Percentiles rank a stretch among this genome's conserved stretches.
Conservation (phyloP, 495 filamentous ascomycete genomes). For the Copromyces sp. region DNA sequence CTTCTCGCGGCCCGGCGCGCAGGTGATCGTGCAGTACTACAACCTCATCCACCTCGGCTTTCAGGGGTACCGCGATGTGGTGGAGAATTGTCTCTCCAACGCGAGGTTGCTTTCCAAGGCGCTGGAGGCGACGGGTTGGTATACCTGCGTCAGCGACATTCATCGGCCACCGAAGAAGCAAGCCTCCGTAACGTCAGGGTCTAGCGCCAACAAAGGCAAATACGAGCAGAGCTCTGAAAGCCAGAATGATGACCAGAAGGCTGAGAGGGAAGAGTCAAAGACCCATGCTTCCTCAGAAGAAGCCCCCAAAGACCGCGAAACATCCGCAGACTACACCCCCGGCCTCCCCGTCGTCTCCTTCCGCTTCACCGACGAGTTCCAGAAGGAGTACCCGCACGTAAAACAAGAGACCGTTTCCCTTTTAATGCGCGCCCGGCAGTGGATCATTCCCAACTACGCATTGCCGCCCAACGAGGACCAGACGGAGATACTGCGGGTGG, state of each 20-base stretch:
- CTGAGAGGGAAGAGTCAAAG: constrained; percentile 18
- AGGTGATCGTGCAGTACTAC: constrained; percentile 67
- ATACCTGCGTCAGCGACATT: constrained; percentile 58
- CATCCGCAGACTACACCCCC: constrained; percentile 51
- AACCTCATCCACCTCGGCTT: constrained; percentile 67
- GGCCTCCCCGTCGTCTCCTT: constrained; percentile 67
- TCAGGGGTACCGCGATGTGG: constrained; percentile 52
- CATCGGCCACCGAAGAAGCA: constrained; percentile 36
- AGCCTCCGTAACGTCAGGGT: constrained; percentile 6
- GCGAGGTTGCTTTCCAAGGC: constrained; percentile 55
- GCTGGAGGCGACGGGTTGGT: constrained; percentile 63
- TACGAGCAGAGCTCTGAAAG: constrained; percentile 14
- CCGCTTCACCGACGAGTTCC: constrained; percentile 53
- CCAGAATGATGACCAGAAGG: constrained; percentile 5
- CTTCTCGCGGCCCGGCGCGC: constrained; percentile 63
- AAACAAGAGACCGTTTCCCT: constrained; percentile 58
- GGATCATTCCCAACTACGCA: constrained; percentile 69
- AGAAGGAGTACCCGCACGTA: constrained; percentile 49
- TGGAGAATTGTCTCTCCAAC: constrained; percentile 63
- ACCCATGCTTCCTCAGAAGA: not conserved
- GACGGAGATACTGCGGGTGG: constrained; percentile 60
- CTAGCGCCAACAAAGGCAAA: not conserved
- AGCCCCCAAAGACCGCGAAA: constrained; percentile 8
- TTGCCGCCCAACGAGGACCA: constrained; percentile 53
- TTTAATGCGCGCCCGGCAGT: constrained; percentile 56